A percentile compares a stretch with the other conserved stretches of the same genome.
Conservation (phyloP, 129 eudicot species). For the Flaveria ramosissima region DNA sequence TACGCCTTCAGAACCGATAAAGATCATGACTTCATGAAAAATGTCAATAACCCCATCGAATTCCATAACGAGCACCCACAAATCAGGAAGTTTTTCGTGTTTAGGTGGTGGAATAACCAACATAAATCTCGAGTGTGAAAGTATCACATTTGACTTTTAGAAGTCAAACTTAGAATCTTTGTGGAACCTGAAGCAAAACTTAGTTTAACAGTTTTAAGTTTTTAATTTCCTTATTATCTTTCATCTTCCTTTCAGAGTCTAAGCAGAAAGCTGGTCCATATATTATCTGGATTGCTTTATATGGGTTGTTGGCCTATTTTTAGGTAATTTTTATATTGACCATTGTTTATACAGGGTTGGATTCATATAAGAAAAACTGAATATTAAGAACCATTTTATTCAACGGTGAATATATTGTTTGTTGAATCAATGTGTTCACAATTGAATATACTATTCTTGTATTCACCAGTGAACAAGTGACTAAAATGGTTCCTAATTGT, state of each 20-base stretch:
- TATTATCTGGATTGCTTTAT: constrained; percentile 92
- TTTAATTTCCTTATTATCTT: background rate
- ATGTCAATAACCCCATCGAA: background rate
- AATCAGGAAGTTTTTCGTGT: background rate
- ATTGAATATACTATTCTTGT: background rate
- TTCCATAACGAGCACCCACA: constrained; percentile 5
- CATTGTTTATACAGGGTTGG: background rate
- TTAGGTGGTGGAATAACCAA: background rate
- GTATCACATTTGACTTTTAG: constrained; percentile 2
- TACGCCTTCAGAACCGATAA: background rate
- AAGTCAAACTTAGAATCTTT: constrained; percentile 16
- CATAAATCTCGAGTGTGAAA: background rate
- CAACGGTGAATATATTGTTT: background rate
- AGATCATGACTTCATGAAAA: background rate
- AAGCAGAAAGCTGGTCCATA: constrained; percentile 96
- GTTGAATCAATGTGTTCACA: background rate
- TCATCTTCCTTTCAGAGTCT: constrained; percentile 48
- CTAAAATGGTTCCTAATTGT: background rate
- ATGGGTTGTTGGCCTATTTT: constrained; percentile 94
- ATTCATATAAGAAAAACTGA: background rate
- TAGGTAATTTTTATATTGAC: constrained; percentile 47
- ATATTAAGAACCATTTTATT: background rate
- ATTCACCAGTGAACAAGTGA: background rate
- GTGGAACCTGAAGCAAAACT: constrained; percentile 1
- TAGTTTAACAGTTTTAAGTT: constrained; percentile 8